Evolutionary conservation across 129 eudicot species (phyloP).

Genomic region (Flaveria sonorensis): DNA sequence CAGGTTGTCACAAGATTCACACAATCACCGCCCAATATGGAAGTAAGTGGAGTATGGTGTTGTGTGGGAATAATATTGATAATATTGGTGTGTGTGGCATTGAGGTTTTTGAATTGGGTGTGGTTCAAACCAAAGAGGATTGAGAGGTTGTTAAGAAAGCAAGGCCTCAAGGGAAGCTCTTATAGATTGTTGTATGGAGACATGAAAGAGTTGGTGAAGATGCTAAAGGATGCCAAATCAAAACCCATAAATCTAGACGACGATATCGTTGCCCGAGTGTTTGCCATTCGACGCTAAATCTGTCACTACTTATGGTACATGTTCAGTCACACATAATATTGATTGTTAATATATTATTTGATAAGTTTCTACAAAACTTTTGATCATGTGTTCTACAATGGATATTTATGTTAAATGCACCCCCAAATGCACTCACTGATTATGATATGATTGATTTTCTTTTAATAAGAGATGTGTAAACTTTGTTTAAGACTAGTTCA

Average conservation of each 20-base stretch:
- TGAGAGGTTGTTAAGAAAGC: conserved; percentile 28
- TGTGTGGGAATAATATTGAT: conserved; percentile 11
- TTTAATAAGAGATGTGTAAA: too few relatives aligned
- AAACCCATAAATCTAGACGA: conserved; percentile 28
- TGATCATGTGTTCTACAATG: too few relatives aligned
- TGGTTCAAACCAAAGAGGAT: conserved; percentile 41
- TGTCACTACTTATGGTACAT: conserved; percentile 17
- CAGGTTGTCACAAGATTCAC: background rate
- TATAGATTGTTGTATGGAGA: conserved; percentile 34
- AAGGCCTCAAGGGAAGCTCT: conserved; percentile 38
- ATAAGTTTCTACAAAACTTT: too few relatives aligned
- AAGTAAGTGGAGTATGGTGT: conserved; percentile 13
- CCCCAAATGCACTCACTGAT: too few relatives aligned
- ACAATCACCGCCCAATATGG: conserved; percentile 2
- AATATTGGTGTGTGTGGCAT: conserved; percentile 20
- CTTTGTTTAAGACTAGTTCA: too few relatives aligned
- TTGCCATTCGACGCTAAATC: conserved; percentile 27
- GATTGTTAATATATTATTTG: too few relatives aligned
- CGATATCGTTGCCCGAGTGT: conserved; percentile 15
- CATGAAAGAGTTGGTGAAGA: conserved; percentile 29
- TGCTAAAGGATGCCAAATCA: conserved; percentile 32
- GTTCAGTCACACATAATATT: background rate
- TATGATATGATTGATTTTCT: too few relatives aligned
- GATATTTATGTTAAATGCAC: too few relatives aligned
- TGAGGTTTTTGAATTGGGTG: conserved; percentile 30